These are phyloP conservation scores for Terana coerulea DNA, from an alignment of 768 basidiomycete genomes.

Conservation along the genomic window DNA sequence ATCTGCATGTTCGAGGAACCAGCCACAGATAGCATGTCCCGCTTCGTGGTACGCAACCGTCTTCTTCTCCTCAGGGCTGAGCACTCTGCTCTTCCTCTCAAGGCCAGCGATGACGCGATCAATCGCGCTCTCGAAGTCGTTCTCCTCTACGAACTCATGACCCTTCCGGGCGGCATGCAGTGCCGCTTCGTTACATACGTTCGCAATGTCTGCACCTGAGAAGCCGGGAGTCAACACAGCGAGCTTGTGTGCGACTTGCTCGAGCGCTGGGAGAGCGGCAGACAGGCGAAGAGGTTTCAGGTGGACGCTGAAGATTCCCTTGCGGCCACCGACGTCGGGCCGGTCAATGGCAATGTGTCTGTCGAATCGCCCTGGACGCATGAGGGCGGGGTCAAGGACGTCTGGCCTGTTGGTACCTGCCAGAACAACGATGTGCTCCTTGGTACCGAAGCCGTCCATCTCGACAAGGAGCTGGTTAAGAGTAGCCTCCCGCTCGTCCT, in stretches of 20 bases:
- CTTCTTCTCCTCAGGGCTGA: conserved; percentile 96
- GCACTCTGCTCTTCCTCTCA: conserved; percentile 91
- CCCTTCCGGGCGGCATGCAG: conserved; percentile 87
- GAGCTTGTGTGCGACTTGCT: conserved; percentile 81
- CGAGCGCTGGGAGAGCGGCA: conserved; percentile 44
- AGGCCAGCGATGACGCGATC: conserved; percentile 97
- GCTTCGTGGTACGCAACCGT: conserved; percentile 99
- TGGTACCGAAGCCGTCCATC: conserved; percentile 99
- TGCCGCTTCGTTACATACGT: conserved; percentile 98
- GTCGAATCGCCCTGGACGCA: conserved; percentile 98
- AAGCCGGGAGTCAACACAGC: conserved; percentile 97
- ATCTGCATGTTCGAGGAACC: conserved; percentile 98
- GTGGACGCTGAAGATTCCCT: conserved; percentile 93
- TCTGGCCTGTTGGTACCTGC: conserved; percentile 97
- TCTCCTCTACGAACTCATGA: conserved; percentile 72
- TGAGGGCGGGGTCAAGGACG: conserved; percentile 90
- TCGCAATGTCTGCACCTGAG: conserved; percentile 98
- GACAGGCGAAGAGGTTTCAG: conserved; percentile 77
- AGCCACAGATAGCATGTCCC: conserved; percentile 96
- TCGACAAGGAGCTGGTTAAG: conserved; percentile 97
- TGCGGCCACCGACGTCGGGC: conserved; percentile 91
- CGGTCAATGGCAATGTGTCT: conserved; percentile 93
- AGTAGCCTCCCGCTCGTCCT: conserved; percentile 97
- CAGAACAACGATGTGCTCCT: conserved; percentile 93
- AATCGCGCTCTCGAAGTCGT: conserved; percentile 95